Percentiles rank a stretch among this genome's conserved stretches.
Evolutionary conservation across 2,329 filamentous ascomycete genomes (phyloP).

Genomic region (Monilinia polystroma): DNA sequence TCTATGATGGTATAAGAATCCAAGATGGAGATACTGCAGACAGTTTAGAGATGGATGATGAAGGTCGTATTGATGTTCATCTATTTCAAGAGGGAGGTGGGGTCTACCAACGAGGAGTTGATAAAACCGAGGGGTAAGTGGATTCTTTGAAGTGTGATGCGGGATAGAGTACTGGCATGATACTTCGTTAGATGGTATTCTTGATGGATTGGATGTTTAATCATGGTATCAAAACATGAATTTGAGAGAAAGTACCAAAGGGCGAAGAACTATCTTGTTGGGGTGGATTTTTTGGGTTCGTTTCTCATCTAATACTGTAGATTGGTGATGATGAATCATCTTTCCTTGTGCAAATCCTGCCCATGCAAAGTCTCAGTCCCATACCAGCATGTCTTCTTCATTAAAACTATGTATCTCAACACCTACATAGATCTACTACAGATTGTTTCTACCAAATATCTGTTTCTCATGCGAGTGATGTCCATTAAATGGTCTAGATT

Average conservation of each 20-base stretch:
- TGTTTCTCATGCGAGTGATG: background rate
- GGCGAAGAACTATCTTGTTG: background rate
- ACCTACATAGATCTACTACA: no score
- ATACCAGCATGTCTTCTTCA: background rate
- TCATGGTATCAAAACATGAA: background rate
- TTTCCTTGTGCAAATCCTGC: background rate
- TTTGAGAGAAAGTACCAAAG: background rate
- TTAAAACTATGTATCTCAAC: no score
- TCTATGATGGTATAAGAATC: background rate
- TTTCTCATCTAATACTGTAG: background rate
- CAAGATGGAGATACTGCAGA: constrained; percentile 2
- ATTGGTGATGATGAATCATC: background rate
- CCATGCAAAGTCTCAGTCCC: background rate
- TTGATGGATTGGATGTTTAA: background rate
- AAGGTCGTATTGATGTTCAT: constrained; percentile 8
- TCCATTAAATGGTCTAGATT: background rate
- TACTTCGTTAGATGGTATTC: background rate
- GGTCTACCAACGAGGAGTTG: background rate
- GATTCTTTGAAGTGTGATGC: background rate
- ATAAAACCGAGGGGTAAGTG: background rate
- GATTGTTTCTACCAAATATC: background rate
- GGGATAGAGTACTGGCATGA: background rate
- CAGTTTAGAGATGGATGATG: constrained; percentile 3
- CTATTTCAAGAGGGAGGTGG: constrained; percentile 8
- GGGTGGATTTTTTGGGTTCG: background rate